Evolutionary conservation across 495 filamentous ascomycete genomes (phyloP).

Genomic region (Penicillium angulare): DNA sequence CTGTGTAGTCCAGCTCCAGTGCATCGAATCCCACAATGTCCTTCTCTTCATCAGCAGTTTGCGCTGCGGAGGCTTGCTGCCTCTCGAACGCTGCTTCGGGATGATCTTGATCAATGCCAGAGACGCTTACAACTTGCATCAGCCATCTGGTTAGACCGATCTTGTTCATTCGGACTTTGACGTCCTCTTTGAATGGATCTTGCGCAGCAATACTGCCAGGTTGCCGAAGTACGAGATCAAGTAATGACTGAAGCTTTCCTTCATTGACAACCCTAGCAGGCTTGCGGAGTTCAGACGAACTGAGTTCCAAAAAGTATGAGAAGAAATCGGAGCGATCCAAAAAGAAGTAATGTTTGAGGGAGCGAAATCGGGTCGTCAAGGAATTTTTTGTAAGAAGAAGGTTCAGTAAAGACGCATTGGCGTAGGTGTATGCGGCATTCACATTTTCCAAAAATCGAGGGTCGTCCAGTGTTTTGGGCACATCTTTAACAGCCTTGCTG

Average conservation of each 20-base stretch:
- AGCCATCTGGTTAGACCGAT: conserved; percentile 87
- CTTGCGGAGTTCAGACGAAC: conserved; percentile 82
- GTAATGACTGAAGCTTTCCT: conserved; percentile 85
- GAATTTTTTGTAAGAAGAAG: conserved; percentile 90
- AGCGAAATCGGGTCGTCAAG: conserved; percentile 79
- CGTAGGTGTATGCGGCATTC: conserved; percentile 89
- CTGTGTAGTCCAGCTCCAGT: conserved; percentile 86
- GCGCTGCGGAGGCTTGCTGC: conserved; percentile 51
- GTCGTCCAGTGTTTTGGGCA: conserved; percentile 90
- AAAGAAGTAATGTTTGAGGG: conserved; percentile 98
- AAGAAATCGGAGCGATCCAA: conserved; percentile 97
- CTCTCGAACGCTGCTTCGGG: conserved; percentile 54
- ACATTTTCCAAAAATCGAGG: conserved; percentile 89
- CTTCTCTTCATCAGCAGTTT: conserved; percentile 69
- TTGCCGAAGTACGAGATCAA: conserved; percentile 92
- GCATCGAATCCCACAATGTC: conserved; percentile 86
- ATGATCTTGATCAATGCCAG: conserved; percentile 84
- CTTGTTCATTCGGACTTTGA: conserved; percentile 96
- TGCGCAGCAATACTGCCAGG: conserved; percentile 91
- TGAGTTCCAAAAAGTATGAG: conserved; percentile 91
- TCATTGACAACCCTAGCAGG: conserved; percentile 85
- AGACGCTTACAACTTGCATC: conserved; percentile 93
- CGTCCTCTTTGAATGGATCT: conserved; percentile 96
- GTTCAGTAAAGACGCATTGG: conserved; percentile 89
- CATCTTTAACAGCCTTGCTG: conserved; percentile 82